A percentile compares a stretch with the other conserved stretches of the same genome.
phyloP scores from a whole-genome alignment of 2,329 filamentous ascomycete species.

The Ophiostoma piceae region DNA sequence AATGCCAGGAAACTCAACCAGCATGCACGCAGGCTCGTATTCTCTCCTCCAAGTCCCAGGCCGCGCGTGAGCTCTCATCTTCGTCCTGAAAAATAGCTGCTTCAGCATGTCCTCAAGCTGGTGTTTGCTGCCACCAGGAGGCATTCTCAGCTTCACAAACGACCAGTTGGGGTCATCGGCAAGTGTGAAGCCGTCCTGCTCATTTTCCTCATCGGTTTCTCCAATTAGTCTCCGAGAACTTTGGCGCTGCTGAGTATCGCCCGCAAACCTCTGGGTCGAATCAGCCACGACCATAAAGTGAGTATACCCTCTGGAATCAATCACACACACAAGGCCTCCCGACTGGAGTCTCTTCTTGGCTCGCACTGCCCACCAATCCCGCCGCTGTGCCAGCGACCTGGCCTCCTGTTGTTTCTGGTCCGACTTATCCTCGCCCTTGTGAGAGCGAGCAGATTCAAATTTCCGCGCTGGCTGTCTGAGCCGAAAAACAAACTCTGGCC shows the following conservation, averaged over 20 bases:
- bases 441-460: background rate
- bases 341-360: conserved; percentile 46
- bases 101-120: background rate
- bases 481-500: conserved; percentile 42
- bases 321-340: conserved; percentile 47
- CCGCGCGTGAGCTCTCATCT: conserved; percentile 23
- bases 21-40: conserved; percentile 24
- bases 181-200: conserved; percentile 29
- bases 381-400: conserved; percentile 32
- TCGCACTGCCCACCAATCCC: conserved; percentile 45
- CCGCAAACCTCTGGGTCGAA: conserved; percentile 28
- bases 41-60: background rate
- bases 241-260: conserved; percentile 22
- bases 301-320: conserved; percentile 37
- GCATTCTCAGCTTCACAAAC: conserved; percentile 31
- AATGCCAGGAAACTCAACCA: conserved; percentile 60
- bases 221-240: background rate
- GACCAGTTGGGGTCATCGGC: conserved; percentile 33
- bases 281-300: conserved; percentile 42
- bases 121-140: background rate
- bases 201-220: conserved; percentile 9
- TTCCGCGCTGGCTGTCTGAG: conserved; percentile 42
- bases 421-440: background rate
- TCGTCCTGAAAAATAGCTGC: conserved; percentile 28
- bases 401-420: background rate